phyloP scores from a whole-genome alignment of 2,329 filamentous ascomycete species.

The Fusarium coicis region DNA sequence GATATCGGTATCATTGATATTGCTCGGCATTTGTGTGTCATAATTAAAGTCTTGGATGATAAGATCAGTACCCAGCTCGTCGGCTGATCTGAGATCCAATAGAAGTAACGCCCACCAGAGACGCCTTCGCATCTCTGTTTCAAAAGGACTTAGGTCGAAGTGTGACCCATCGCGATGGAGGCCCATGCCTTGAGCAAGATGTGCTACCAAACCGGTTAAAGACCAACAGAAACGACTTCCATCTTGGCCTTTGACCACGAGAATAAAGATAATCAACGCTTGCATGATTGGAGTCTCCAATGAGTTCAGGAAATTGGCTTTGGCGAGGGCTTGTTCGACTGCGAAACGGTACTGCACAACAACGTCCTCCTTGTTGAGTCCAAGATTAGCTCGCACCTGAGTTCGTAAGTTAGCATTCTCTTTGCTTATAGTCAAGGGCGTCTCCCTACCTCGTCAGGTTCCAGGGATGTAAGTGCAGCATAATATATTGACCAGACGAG shows the following conservation, averaged over 20 bases:
- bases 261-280: conserved; percentile 67
- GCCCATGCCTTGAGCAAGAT: conserved; percentile 69
- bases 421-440: rapidly evolving
- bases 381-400: conserved; percentile 53
- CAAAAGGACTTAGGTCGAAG: conserved; percentile 65
- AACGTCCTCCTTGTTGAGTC: conserved; percentile 56
- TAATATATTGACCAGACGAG: conserved; percentile 73
- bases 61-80: conserved; percentile 63
- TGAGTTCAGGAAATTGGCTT: conserved; percentile 67
- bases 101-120: conserved; percentile 71
- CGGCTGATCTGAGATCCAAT: conserved; percentile 65
- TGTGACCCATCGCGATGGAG: conserved; percentile 66
- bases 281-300: conserved; percentile 68
- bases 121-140: conserved; percentile 69
- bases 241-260: conserved; percentile 58
- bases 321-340: conserved; percentile 66
- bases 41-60: conserved; percentile 55
- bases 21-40: conserved; percentile 61
- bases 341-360: conserved; percentile 62
- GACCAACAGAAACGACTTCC: conserved; percentile 69
- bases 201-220: conserved; percentile 66
- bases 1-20: conserved; percentile 62
- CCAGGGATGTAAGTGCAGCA: conserved; percentile 67
- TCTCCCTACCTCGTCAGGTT: conserved; percentile 64
- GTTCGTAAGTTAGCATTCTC: conserved; percentile 5